Evolutionary conservation across 768 basidiomycete genomes (phyloP).

Genomic region (Boletus patriciae): DNA sequence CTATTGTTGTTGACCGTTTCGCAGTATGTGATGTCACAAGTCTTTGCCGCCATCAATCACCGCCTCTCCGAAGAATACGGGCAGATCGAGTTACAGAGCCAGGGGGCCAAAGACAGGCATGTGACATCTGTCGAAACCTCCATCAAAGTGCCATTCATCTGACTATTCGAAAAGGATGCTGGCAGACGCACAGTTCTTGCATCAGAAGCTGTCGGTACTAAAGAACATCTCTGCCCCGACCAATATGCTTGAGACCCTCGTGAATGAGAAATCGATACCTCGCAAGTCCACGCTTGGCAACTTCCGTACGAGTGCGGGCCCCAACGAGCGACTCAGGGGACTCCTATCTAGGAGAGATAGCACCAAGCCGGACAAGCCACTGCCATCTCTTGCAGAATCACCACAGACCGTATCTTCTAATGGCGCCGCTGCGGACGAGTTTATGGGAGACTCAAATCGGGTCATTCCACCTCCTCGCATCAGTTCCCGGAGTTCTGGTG

Average conservation of each 20-base stretch:
- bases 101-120: slow-evolving; percentile 84
- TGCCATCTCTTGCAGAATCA: slow-evolving; percentile 27
- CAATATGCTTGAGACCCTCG: slow-evolving; percentile 80
- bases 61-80: slow-evolving; percentile 84
- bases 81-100: slow-evolving; percentile 76
- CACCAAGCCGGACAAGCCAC: slow-evolving; percentile 28
- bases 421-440: slow-evolving; percentile 13
- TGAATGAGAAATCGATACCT: slow-evolving; percentile 73
- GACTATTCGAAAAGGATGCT: slow-evolving; percentile 56
- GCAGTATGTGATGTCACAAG: slow-evolving; percentile 92
- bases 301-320: slow-evolving; percentile 20
- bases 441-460: slow-evolving; percentile 16
- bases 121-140: slow-evolving; percentile 9
- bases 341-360: slow-evolving; percentile 34
- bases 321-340: slow-evolving; percentile 41
- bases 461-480: slow-evolving; percentile 24
- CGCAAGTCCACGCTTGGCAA: slow-evolving; percentile 33
- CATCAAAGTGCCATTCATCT: slow-evolving; percentile 11
- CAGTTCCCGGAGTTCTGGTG: slow-evolving; percentile 17
- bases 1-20: slow-evolving; percentile 13
- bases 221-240: slow-evolving; percentile 72
- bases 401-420: slow-evolving; percentile 13
- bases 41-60: slow-evolving; percentile 90
- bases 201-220: slow-evolving; percentile 71
- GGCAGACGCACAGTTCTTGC: slow-evolving; percentile 74